Base-by-base conservation (phyloP, 441 rosid genomes). In the Eruca vesicaria region DNA sequence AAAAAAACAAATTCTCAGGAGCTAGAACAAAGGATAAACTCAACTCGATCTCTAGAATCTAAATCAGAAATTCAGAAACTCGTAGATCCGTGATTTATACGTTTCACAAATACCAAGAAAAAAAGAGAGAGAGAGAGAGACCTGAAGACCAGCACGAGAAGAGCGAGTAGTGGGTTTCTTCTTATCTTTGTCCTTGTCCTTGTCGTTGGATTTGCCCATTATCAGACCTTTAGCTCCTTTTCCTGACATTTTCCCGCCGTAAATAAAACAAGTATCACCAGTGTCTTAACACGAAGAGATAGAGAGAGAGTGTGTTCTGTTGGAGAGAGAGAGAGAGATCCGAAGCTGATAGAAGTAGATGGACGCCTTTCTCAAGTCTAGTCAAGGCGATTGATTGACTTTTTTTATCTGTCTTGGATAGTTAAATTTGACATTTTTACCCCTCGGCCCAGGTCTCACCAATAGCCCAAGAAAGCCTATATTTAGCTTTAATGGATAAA, bases 181-280 rank as follows among this genome's bases (percentile, higher is more conserved):
- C 89, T 93, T 93, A 80, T 93, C 97, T 85, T 89, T 91, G 55
- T 88, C 94, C 81, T 91, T 91, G 38, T 76, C 89, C 16, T 41
- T 41, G 74, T 76, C 87, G 78, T 70, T 80, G 18, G 97, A 81
- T 83, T 91, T 89, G 48, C 93, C 93, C 52, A 89, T 90, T 29
- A 87, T 86, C 89, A 94, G 82, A 1, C 98, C 97, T 56, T 94
- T 94, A 0, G 98, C 98, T 67, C 98, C 98, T 80, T 94, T 94
- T 28, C 98, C 98, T 33, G 98, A 89, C 98, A 94, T 94, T 81
- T 73, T 86, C 83, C 81, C 74, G 81, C 76, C 74, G 1, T 23
- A 23, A 23, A 23, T 1, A 23, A 23, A 23, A 23, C 26, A 23
- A 23, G 2, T 23, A n/a, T 59, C 62, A 45, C 72, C 66, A 19